Evolutionary conservation across 2,329 filamentous ascomycete genomes (phyloP), one percentile per base, ranked within the genome.

Genomic region (Zasmidium citrigriseum): DNA sequence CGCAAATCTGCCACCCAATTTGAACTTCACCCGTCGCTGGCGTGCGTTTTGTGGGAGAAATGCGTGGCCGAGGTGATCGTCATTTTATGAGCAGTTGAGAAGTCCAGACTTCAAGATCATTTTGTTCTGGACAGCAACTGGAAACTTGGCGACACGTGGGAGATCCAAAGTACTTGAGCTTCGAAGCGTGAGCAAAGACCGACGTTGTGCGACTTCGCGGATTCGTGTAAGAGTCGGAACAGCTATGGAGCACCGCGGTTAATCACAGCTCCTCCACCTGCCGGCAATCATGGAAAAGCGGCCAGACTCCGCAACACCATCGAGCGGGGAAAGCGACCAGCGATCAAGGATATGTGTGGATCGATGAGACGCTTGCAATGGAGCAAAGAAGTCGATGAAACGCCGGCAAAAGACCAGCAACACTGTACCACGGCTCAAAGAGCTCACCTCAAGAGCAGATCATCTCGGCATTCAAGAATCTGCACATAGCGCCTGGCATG

Each of bases 401-500:
- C 14, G 7, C 27, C 27, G 14, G 27, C 14, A 7, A 29, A 29
- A 7, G 27, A n/a, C 34, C 7, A 41, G 34, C 34, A 41, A 41
- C 18, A 9, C 7, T 9, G 18, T 41, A n/a, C 4, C 18, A 41
- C 18, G 27, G 7, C 12, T 7, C 34, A 41, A n/a, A 41, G 4
- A n/a, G 7, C 7, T 41, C 12, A 41, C 34, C 5, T 41, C 18
- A 41, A 11, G 34, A 16, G 16, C 14, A 41, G 4, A 4, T n/a
- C 7, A 62, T 41, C 27, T 22, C 46, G n/a, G 29, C 21, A 3
- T 18, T 22, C 5, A 72, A 58, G 50, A 73, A 44, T 7, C 62
- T 54, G 10, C 14, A 38, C 67, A 72, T 65, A 4, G 66, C 67
- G 38, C 58, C 49, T 2, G 67, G 59, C 9, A 63, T 46, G 14